Conservation (phyloP, 1,284 basidiomycete species). For the Trametes versicolor region DNA sequence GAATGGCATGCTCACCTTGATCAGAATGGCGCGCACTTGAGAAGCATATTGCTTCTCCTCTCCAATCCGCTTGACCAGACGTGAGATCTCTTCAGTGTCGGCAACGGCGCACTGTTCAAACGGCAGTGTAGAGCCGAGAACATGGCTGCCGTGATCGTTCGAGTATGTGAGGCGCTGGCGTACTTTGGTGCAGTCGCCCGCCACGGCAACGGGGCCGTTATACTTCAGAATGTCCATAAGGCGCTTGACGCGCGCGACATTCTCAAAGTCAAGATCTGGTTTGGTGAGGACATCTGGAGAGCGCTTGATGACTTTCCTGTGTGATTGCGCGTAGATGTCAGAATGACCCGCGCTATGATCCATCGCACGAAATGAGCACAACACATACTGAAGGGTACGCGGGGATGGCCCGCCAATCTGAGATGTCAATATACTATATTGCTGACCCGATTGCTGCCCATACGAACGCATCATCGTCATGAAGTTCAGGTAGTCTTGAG, state of each 20-base stretch:
- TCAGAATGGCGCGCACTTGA: not conserved
- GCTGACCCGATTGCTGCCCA: conserved; percentile 19
- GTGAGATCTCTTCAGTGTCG: conserved; percentile 33
- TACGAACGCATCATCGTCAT: conserved; percentile 14
- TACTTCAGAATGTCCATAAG: conserved; percentile 8
- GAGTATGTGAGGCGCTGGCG: conserved; percentile 37
- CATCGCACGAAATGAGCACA: too few species aligned
- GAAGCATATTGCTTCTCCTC: not conserved
- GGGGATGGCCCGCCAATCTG: conserved; percentile 4
- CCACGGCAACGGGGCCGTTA: conserved; percentile 13
- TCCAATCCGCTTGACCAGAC: not conserved
- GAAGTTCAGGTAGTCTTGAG: conserved; percentile 12
- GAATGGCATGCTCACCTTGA: conserved; percentile 5
- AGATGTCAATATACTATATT: conserved; percentile 5
- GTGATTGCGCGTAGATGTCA: not conserved
- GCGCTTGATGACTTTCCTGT: not conserved
- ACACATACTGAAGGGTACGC: not conserved
- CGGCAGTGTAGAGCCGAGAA: conserved; percentile 37
- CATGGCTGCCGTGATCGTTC: conserved; percentile 40
- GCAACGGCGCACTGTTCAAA: conserved; percentile 36
- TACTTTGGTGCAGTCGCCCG: conserved; percentile 42
- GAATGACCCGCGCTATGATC: too few species aligned
- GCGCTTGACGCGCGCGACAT: conserved; percentile 14
- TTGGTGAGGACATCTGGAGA: conserved; percentile 2
- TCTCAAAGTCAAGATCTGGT: conserved; percentile 8